Base-by-base conservation (phyloP, 106 monocot genomes). In the Triglochin maritima region DNA sequence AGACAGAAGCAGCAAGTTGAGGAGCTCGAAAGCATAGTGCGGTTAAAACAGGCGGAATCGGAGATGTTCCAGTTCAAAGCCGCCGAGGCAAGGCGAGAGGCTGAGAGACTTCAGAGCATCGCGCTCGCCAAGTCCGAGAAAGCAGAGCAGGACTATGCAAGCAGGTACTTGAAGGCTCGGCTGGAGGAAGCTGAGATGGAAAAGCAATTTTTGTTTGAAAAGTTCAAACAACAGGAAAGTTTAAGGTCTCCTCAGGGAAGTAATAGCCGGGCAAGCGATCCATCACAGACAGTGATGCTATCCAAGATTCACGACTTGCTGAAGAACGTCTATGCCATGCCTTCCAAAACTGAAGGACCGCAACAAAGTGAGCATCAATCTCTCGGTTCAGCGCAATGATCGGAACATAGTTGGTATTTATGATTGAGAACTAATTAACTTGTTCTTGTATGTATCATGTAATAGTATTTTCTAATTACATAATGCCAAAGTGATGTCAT, bases 31-130 rank as follows among this genome's bases (percentile, higher is more conserved):
- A 92, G 92, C 84, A 99, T 99, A 6, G 86, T 89, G 6, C 77
- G 98, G 62, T 78, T 98, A 3, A 98, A 98, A 76, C 85, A 88
- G 64, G 86, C 82, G 7, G 98, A 99, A 67, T 84, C 98, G 6
- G 98, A 99, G 60, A 92, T 99, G 92, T 92, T 99, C 80, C 98
- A 92, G 68, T 54, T 86, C 12, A 99, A 99, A 77, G 98, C 98
- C 9, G 86, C 69, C 0, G 92, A 99, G 81, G 98, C 98, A 17
- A 65, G 82, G 42, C 81, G 86, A 71, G 98, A 98, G 64, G 91
- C 92, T 4, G 92, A 98, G 68, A 80, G 92, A 71, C 84, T 98
- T 9, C 88, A 98, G 70, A 86, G 84, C 70, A 89, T 98, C 43
- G 86, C 80, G 0, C 74, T 86, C 2, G 86, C 88, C 8, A 89